Conservation (phyloP, 345 rosid species). For the Boechera divaricarpa region DNA sequence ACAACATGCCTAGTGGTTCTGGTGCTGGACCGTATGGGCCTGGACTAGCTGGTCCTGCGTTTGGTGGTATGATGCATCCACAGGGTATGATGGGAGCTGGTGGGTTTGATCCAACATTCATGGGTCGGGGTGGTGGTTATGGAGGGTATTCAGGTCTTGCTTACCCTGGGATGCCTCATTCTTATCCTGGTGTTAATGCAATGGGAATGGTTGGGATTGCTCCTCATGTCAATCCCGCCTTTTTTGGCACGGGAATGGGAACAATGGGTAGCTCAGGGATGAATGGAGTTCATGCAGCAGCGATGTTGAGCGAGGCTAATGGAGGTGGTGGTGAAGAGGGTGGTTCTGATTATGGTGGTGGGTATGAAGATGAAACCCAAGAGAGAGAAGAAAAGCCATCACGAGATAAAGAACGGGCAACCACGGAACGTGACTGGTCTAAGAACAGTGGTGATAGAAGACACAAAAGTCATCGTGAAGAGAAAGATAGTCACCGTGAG, state of each 20-base stretch:
- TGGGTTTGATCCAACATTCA: constrained; percentile 81
- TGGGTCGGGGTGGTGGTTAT: constrained; percentile 82
- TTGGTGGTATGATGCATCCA: constrained; percentile 83
- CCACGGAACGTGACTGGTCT: constrained; percentile 75
- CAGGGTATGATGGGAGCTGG: constrained; percentile 81
- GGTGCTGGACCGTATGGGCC: constrained; percentile 75
- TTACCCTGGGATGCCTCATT: constrained; percentile 78
- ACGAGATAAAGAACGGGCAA: constrained; percentile 64
- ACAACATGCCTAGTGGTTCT: constrained; percentile 64
- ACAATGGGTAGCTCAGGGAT: constrained; percentile 73
- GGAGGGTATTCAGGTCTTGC: constrained; percentile 78
- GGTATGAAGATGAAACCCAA: constrained; percentile 74
- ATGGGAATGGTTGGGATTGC: constrained; percentile 89
- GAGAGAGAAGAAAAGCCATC: constrained; percentile 70
- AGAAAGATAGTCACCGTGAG: constrained; percentile 67
- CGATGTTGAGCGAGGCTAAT: constrained; percentile 72
- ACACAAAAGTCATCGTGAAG: constrained; percentile 69
- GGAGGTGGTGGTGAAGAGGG: constrained; percentile 91
- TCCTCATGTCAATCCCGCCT: constrained; percentile 92
- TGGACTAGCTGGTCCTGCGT: constrained; percentile 71
- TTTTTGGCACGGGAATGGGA: constrained; percentile 74
- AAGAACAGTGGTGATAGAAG: constrained; percentile 70
- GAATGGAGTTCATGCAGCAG: constrained; percentile 69
- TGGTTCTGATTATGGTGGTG: constrained; percentile 80
- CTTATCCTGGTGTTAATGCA: constrained; percentile 73